Evolutionary conservation across 2,329 filamentous ascomycete species (phyloP), one percentile per base, ranked within the genome.

Genomic region (Diaporthe ampelina): DNA sequence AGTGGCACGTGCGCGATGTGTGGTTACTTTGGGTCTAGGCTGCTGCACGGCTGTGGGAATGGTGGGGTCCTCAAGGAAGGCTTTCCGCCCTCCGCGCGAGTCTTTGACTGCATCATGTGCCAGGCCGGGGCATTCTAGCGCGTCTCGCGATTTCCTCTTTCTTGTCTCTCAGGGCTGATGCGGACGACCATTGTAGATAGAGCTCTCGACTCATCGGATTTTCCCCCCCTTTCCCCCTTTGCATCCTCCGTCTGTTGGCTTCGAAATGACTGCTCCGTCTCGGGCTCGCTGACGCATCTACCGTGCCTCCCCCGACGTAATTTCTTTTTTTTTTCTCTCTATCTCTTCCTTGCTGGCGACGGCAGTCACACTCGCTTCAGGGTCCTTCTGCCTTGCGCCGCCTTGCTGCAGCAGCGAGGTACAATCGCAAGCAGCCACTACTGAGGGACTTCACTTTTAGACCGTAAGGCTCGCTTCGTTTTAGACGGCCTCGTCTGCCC

Each of bases 81-180:
- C 70, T 40, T 73, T 73, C 73, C 73, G 73, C 56, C 43, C 61
- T 67, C 73, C 73, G 73, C 70, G 70, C 61, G 40, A 73, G 59
- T 73, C 73, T 69, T 69, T 68, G 19, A 68, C 72, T 72, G 70
- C 73, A 72, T 75, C 73, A 75, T 72, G 73, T 75, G 73, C 70
- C 63, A 67, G 63, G 45, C 45, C n/a, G 32, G 57, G 15, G 43
- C 61, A 48, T 67, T 52, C 67, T 75, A 75, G 73, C 73, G 73
- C 70, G 73, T 73, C 58, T 69, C 73, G 73, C 73, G 70, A 73
- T 67, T 75, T 75, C 57, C 58, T 54, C 63, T 68, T 52, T 54
- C 63, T 68, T 52, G 63, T 26, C 58, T 54, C 48, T 68, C 40
- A 43, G 40, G 63, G 63, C 63, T 19, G 63, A 40, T 68, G 63